Evolutionary conservation across 2,329 filamentous ascomycete genomes (phyloP), one percentile per base, ranked within the genome.

Genomic region (Colletotrichum tanaceti): DNA sequence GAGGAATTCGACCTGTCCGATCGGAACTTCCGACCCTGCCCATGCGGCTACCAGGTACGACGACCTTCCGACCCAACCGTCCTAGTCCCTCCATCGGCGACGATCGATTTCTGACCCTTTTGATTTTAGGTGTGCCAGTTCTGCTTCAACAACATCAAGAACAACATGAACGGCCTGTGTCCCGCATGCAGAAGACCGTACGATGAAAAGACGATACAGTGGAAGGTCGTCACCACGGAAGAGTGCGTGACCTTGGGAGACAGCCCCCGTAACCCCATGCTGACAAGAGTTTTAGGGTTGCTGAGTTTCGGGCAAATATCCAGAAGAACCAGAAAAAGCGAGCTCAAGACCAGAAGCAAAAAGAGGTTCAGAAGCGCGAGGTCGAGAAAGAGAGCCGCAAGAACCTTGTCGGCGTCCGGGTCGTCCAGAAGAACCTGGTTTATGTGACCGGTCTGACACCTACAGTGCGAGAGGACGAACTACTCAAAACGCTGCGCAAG

Each of bases 71-170:
- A 20, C 38, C 4, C 50, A 44, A 50, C 13, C 24, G 16, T 14
- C 20, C 6, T n/a, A 46, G 22, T 18, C 20, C 1, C 35, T 22
- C 16, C 41, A 20, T 11, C n/a, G 28, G 32, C 62, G 38, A 60
- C 16, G 43, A 16, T 50, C 50, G 49, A 65, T 52, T 22, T 60
- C 57, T 69, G 38, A 69, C 63, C 13, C 62, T 61, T 55, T 60
- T n/a, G n/a, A n/a, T 24, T 28, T 53, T 75, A 98, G 94, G 95
- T 99, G 79, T 99, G 96, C 81, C 97, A 99, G 85, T 99, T 99
- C 82, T 99, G 96, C 83, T 99, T 95, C 85, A 98, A 99, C 82
- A 99, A 98, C 79, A 97, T 99, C 79, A 97, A 97, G 82, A 97
- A 92, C 75, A 98, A 98, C 75, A 94, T 97, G 87, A 98, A 98